Base-by-base conservation (phyloP, 345 rosid genomes). In the Acer yangbiense region DNA sequence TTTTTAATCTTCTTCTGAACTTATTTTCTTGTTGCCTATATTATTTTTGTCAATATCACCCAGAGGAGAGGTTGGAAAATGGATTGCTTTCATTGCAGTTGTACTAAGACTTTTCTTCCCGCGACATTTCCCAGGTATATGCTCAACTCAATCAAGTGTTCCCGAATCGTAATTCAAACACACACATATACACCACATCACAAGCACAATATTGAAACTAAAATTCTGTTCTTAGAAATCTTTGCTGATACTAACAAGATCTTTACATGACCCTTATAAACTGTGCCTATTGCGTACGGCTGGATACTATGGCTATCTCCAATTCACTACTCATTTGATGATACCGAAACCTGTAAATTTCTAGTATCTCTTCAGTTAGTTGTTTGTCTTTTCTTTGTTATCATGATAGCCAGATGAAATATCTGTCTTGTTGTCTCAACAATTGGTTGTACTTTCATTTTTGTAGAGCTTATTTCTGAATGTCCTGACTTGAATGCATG, bases 1-100 rank as follows among this genome's bases (percentile, higher is more conserved):
- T 65, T 67, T 14, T 29, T 23, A 50, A 8, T 62, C 27, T 73
- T 73, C 29, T 4, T 3, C 72, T 73, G 0, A 25, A 67, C 9
- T 61, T 72, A 41, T n/a, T 35, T 35, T 76, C 25, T 58, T 68
- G 52, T 27, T 50, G 68, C 18, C 8, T 68, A 25, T 50, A 3
- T 32, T 14, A 21, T 60, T 60, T 35, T 41, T 67, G 4, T 72
- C 27, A 65, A 20, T 57, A 10, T 80, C 71, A 43, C 43, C 25
- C 81, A 94, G 98, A 58, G 95, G 96, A 77, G 98, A 94, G 61
- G 80, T 92, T 25, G 99, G 99, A 32, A 94, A 83, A 86, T 95
- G 97, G 97, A 83, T 95, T 77, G 98, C 99, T 66, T 90, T 96
- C 80, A 70, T 85, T 18, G 88, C 97, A 0, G 85, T 96, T 63